Base-by-base conservation (phyloP, 2,329 filamentous ascomycete genomes). In the Cercospora zeina region DNA sequence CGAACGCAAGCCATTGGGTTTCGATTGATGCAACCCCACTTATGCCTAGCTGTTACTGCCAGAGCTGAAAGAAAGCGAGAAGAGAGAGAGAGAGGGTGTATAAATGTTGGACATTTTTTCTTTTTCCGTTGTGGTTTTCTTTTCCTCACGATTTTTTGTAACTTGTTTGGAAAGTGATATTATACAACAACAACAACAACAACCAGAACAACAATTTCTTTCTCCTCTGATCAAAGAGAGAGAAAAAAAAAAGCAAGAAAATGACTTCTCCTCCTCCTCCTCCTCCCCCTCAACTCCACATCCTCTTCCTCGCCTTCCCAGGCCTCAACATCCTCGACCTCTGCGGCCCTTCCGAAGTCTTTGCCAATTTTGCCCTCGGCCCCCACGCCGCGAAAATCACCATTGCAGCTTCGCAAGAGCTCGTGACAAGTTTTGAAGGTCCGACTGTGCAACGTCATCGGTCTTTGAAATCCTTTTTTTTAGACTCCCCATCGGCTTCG, bases 241-340 rank as follows among this genome's bases (percentile, higher is more conserved):
- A n/a, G n/a, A n/a, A n/a, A n/a, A n/a, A n/a, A n/a, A n/a, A n/a
- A n/a, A n/a, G n/a, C n/a, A n/a, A n/a, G n/a, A n/a, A n/a, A n/a
- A n/a, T n/a, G n/a, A n/a, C n/a, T n/a, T n/a, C n/a, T n/a, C n/a
- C n/a, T n/a, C n/a, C n/a, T n/a, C n/a, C n/a, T n/a, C n/a, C n/a
- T n/a, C n/a, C n/a, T n/a, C n/a, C 24, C 3, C 24, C 24, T 27
- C 49, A 34, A 42, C 47, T 62, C 45, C 42, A 58, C 33, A 51
- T 63, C 37, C 58, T 65, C 21, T 54, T 42, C 36, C 56, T 64
- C n/a, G 49, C 60, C 24, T 66, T 61, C 56, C 59, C 53, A 24
- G 50, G 49, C 16, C 54, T 64, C 59, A 62, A 66, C 39, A 58
- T 63, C 33, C 59, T 66, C 51, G 64, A 66, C 21, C 59, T 66